Percentiles rank a stretch among this genome's conserved stretches.
phyloP scores from a whole-genome alignment of 495 filamentous ascomycete species.

The Parmelia sp. region DNA sequence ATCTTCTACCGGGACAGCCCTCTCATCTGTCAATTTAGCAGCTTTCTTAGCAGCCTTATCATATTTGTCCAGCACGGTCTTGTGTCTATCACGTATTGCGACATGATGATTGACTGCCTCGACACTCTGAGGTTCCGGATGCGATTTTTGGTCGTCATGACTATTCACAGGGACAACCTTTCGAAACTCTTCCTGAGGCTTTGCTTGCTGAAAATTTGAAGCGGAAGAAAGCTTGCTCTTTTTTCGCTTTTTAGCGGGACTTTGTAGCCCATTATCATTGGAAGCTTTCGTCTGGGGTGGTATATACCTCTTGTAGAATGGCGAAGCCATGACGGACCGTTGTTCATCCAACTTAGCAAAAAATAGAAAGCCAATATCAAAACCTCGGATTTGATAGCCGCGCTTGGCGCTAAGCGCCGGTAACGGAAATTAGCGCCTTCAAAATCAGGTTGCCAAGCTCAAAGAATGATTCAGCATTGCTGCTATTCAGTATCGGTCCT shows the following conservation, averaged over 20 bases:
- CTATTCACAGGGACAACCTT: not conserved
- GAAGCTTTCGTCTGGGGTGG: slow-evolving; percentile 30
- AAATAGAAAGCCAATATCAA: not conserved
- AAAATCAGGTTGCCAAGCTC: not conserved
- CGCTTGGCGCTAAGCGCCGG: slow-evolving; percentile 1
- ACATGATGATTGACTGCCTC: slow-evolving; percentile 33
- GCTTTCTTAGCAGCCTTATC: slow-evolving; percentile 34
- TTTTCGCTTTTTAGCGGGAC: slow-evolving; percentile 23
- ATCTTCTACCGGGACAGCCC: not conserved
- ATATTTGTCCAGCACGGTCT: slow-evolving; percentile 42
- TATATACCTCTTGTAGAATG: slow-evolving; percentile 46
- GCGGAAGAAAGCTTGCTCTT: not conserved
- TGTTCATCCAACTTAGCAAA: not conserved
- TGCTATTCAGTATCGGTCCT: too few relatives aligned
- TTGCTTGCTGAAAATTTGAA: not conserved
- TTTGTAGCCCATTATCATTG: not conserved
- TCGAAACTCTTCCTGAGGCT: not conserved
- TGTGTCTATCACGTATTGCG: slow-evolving; percentile 13
- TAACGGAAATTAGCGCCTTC: not conserved
- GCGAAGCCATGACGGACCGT: slow-evolving; percentile 29
- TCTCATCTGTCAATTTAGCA: slow-evolving; percentile 2
- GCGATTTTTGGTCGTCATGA: not conserved
- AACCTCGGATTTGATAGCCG: not conserved
- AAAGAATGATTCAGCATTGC: not conserved
- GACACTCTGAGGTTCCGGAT: not conserved